Base-by-base conservation (phyloP, 2,329 filamentous ascomycete genomes). In the Pestalotiopsis sp. region DNA sequence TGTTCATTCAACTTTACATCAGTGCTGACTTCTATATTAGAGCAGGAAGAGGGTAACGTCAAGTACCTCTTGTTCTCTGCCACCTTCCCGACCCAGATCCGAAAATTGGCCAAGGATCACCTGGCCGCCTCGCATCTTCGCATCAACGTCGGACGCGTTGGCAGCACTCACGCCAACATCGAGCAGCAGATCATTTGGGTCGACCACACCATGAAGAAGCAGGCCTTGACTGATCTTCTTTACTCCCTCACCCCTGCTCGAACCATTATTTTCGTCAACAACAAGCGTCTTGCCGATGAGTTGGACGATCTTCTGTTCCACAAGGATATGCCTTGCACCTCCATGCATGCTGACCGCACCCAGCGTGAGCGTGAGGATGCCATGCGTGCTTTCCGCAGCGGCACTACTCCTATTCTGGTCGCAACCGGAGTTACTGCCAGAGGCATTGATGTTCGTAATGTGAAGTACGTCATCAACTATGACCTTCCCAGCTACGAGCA, bases 351-450 rank as follows among this genome's bases (percentile, higher is more conserved):
- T 1, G 93, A 94, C 67, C 92, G 95, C 26, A 97, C 92, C 52
- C 96, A 98, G 81, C 87, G 88, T 69, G 95, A 98, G 84, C 92
- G 96, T 71, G 95, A 98, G 78, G 94, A 97, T 76, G 91, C 95
- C 1, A 87, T 98, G 89, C 90, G 94, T 73, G 86, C 91, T 1
- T 98, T 98, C 85, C 90, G 92, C 22, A 83, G 82, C 22, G 95
- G 92, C 1, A 87, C 86, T 39, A 85, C 87, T 10, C 94, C 95
- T 0, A 92, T 99, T 66, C 80, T 99, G 68, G 88, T 98, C 68
- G 90, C 95, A 11, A 98, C 95, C 24, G 93, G 93, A 61, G 88
- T 99, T 64, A 90, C 92, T 64, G 92, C 94, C 75, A 94, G 96
- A 73, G 96, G 96, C 6, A 90, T 98, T 40, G 94, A 98, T 73